phyloP scores from a whole-genome alignment of 2,329 filamentous ascomycete genomes.

The Orbilia blumenaviensis region DNA sequence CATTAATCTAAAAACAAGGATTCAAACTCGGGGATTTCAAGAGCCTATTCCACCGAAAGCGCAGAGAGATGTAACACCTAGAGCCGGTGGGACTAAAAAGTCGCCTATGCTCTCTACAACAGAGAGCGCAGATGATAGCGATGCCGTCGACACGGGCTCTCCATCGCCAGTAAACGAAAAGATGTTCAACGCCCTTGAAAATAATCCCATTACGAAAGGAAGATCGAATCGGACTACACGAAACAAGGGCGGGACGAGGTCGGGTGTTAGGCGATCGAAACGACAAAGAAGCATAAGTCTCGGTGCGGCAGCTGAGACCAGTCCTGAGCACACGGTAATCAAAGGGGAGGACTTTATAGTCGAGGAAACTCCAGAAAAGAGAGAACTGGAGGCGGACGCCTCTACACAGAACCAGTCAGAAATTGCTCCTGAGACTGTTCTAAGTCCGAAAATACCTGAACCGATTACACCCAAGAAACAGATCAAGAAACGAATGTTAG shows the following conservation, averaged over 20 bases:
- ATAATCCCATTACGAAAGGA: background rate
- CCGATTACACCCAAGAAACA: background rate
- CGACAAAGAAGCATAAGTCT: conserved; percentile 31
- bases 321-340: background rate
- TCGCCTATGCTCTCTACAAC: conserved; percentile 12
- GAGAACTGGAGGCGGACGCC: background rate
- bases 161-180: conserved; percentile 23
- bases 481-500: conserved; percentile 33
- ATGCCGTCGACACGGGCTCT: background rate
- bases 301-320: background rate
- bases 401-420: background rate
- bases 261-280: background rate
- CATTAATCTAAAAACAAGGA: background rate
- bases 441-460: background rate
- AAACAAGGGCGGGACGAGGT: background rate
- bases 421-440: background rate
- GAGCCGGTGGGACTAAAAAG: too few relatives aligned
- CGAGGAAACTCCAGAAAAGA: background rate
- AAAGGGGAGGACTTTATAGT: background rate
- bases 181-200: background rate
- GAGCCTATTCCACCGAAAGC: background rate
- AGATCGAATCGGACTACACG: background rate
- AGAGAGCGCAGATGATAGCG: background rate
- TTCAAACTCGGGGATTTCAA: background rate
- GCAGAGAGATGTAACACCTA: background rate